Evolutionary conservation across 2,329 filamentous ascomycete species (phyloP).

Genomic region (Phyllosticta citribraziliensis): DNA sequence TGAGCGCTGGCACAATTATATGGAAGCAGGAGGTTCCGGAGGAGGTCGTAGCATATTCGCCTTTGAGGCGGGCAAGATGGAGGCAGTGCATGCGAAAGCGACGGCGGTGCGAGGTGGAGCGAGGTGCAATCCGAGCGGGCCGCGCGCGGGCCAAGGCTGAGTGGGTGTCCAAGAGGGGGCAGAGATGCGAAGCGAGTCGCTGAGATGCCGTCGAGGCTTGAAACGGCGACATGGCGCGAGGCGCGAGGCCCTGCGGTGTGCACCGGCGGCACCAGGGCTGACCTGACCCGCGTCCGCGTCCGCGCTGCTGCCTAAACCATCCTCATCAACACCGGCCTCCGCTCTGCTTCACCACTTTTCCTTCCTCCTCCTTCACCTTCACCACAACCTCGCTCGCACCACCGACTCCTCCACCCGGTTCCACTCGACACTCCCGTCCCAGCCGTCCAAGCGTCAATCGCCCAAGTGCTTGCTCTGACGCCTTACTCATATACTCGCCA

Average conservation of each 20-base stretch:
- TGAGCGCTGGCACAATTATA: not conserved
- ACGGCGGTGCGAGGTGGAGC: not conserved
- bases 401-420: not conserved
- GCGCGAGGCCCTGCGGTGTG: no score
- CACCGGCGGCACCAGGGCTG: no score
- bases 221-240: no score
- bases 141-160: no score
- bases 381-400: not conserved
- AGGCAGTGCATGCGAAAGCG: not conserved
- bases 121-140: no score
- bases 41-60: no score
- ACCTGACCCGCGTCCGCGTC: no score
- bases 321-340: conserved; percentile 88
- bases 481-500: not conserved
- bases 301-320: conserved; percentile 65
- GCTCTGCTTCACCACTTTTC: conserved; percentile 37
- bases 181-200: no score
- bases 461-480: not conserved
- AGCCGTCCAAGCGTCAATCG: not conserved
- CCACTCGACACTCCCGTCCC: not conserved
- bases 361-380: not conserved
- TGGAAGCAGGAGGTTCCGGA: not conserved
- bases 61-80: no score
- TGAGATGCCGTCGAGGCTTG: no score
- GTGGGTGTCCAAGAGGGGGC: no score